Evolutionary conservation across 257 asterid genomes (phyloP).

Genomic region (Ilex asprella): DNA sequence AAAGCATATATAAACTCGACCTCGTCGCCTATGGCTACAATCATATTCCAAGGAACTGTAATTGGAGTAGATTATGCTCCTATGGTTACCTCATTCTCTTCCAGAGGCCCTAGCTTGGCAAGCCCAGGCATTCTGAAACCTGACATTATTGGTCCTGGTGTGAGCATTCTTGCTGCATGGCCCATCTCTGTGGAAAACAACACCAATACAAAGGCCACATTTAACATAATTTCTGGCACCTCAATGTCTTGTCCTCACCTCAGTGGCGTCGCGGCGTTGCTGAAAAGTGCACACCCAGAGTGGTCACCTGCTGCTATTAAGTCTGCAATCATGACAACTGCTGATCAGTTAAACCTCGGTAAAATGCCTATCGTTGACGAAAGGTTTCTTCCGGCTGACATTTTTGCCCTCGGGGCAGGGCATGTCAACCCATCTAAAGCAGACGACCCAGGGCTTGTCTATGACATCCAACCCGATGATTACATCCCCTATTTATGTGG

Average conservation of each 20-base stretch:
- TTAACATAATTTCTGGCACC: constrained; percentile 42
- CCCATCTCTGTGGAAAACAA: constrained; percentile 17
- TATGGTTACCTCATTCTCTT: constrained; percentile 32
- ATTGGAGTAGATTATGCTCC: constrained; percentile 28
- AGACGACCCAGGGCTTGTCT: constrained; percentile 39
- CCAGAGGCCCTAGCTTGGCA: constrained; percentile 40
- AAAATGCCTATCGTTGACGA: constrained; percentile 26
- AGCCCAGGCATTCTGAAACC: constrained; percentile 49
- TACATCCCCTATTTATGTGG: constrained; percentile 49
- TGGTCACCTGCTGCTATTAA: constrained; percentile 56
- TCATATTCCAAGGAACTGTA: constrained; percentile 26
- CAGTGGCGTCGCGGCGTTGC: constrained; percentile 10
- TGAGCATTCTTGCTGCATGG: constrained; percentile 44
- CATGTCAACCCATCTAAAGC: constrained; percentile 43
- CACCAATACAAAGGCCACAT: constrained; percentile 18
- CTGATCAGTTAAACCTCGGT: constrained; percentile 10
- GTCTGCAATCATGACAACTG: constrained; percentile 46
- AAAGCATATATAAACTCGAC: constrained; percentile 33
- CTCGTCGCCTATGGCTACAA: constrained; percentile 20
- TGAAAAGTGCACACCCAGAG: constrained; percentile 32
- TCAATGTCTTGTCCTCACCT: constrained; percentile 49
- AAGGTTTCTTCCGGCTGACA: constrained; percentile 18
- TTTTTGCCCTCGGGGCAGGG: constrained; percentile 41
- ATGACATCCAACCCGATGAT: constrained; percentile 31
- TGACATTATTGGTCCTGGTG: constrained; percentile 46